A percentile compares a stretch with the other conserved stretches of the same genome.
Evolutionary conservation across 495 filamentous ascomycete species (phyloP).

Genomic region (Melanomma pulvis-pyrius): DNA sequence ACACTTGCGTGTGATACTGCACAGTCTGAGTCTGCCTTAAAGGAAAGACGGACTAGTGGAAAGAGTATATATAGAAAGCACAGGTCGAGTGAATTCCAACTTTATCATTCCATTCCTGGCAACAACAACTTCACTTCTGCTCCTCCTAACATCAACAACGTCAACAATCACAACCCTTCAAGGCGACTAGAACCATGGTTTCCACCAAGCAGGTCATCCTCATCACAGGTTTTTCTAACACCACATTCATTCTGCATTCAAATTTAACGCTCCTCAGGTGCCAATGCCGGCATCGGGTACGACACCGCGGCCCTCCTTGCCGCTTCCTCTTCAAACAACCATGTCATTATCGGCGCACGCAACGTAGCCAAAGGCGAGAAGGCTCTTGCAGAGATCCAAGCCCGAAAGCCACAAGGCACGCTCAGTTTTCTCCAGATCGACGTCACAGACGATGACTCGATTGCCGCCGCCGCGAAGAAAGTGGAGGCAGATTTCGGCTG

Average conservation of each 20-base stretch:
- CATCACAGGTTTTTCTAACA: conserved; percentile 16
- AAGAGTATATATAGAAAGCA: too few relatives aligned
- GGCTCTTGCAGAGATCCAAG: conserved; percentile 42
- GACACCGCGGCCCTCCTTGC: conserved; percentile 41
- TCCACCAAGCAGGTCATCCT: conserved; percentile 26
- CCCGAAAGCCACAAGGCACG: conserved; percentile 30
- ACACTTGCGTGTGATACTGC: too few relatives aligned
- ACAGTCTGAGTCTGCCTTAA: too few relatives aligned
- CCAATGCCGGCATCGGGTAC: conserved; percentile 47
- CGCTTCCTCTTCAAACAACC: conserved; percentile 39
- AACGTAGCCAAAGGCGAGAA: conserved; percentile 40
- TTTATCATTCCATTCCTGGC: too few relatives aligned
- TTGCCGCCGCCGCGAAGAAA: conserved; percentile 29
- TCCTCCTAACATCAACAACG: background rate
- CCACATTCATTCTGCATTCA: too few relatives aligned
- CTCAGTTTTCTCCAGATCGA: conserved; percentile 37
- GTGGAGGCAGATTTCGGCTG: conserved; percentile 32
- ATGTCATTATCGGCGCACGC: conserved; percentile 47
- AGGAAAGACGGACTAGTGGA: too few relatives aligned
- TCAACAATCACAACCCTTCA: background rate
- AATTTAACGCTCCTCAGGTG: conserved; percentile 31
- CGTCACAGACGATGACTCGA: conserved; percentile 35
- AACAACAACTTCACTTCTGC: background rate
- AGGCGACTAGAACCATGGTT: conserved; percentile 4
- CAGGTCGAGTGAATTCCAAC: too few relatives aligned